These are phyloP conservation scores for Lumnitzera littorea DNA, from an alignment of 345 rosid species.

Conservation along the genomic window DNA sequence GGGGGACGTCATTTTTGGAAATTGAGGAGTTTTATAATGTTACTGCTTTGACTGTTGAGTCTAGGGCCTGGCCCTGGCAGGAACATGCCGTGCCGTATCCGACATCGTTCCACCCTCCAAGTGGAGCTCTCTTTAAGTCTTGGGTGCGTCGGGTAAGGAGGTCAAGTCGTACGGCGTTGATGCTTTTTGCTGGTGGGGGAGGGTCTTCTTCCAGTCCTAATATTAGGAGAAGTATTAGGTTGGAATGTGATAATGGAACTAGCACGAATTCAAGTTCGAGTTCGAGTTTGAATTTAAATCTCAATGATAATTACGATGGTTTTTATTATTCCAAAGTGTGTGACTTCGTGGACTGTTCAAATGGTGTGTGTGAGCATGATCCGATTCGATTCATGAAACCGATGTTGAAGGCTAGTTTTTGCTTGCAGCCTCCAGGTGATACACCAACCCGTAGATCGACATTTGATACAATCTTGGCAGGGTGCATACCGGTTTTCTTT, in stretches of 20 bases:
- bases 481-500: constrained; percentile 91
- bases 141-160: constrained; percentile 61
- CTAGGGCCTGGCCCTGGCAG: constrained; percentile 84
- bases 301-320: no score
- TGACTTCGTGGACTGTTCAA: constrained; percentile 79
- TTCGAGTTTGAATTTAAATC: no score
- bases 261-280: background rate
- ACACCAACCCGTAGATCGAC: constrained; percentile 82
- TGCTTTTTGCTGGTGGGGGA: constrained; percentile 91
- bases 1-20: constrained; percentile 93
- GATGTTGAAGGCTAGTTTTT: constrained; percentile 64
- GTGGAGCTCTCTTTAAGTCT: constrained; percentile 41
- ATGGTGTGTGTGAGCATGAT: constrained; percentile 85
- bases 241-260: constrained; percentile 49
- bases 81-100: constrained; percentile 89
- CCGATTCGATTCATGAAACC: constrained; percentile 78
- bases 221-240: constrained; percentile 73
- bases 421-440: constrained; percentile 90
- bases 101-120: constrained; percentile 86
- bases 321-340: constrained; percentile 33
- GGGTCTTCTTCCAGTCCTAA: constrained; percentile 54
- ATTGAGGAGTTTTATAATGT: constrained; percentile 69
- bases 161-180: constrained; percentile 43
- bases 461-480: constrained; percentile 74
- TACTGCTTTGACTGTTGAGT: constrained; percentile 61